These are phyloP conservation scores for Cutaneotrichosporon mucoides DNA, from an alignment of 1,284 basidiomycete genomes.

Conservation along the genomic window DNA sequence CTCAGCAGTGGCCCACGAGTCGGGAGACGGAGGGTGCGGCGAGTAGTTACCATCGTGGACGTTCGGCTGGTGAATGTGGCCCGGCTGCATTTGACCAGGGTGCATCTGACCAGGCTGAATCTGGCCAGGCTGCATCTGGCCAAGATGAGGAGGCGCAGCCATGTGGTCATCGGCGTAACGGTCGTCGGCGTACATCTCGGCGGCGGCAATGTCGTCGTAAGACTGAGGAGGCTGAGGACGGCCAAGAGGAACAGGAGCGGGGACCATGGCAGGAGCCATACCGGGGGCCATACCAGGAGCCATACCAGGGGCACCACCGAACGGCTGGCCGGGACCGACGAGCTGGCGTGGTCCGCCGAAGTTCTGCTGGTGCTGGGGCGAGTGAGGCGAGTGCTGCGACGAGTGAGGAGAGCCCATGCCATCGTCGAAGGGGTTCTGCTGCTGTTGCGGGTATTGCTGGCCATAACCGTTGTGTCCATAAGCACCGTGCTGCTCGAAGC, in stretches of 20 bases:
- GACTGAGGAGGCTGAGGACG: constrained; percentile 33
- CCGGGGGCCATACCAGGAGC: not conserved
- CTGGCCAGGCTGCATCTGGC: not conserved
- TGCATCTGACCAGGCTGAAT: too few relatives aligned
- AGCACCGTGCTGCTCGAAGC: too few relatives aligned
- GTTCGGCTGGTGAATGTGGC: too few relatives aligned
- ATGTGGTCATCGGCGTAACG: constrained; percentile 21
- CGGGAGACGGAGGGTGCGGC: not conserved
- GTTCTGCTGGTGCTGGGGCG: constrained; percentile 9
- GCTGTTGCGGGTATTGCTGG: not conserved
- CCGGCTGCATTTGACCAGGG: too few relatives aligned
- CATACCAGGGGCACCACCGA: too few relatives aligned
- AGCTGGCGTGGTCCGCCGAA: constrained; percentile 30
- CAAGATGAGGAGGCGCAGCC: not conserved
- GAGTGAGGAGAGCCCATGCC: not conserved
- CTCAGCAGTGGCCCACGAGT: constrained; percentile 3
- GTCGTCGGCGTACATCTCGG: constrained; percentile 30
- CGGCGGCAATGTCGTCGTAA: constrained; percentile 31
- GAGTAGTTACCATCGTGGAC: too few relatives aligned
- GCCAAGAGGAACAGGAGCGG: constrained; percentile 38
- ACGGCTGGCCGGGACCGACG: constrained; percentile 25
- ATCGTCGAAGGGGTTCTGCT: constrained; percentile 13
- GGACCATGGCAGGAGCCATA: constrained; percentile 8
- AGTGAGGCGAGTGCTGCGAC: not conserved
- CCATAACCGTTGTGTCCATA: not conserved